Percentiles rank a stretch among this genome's conserved stretches.
Evolutionary conservation across 1,284 basidiomycete species (phyloP).

Genomic region (Hortiboletus rubellus): DNA sequence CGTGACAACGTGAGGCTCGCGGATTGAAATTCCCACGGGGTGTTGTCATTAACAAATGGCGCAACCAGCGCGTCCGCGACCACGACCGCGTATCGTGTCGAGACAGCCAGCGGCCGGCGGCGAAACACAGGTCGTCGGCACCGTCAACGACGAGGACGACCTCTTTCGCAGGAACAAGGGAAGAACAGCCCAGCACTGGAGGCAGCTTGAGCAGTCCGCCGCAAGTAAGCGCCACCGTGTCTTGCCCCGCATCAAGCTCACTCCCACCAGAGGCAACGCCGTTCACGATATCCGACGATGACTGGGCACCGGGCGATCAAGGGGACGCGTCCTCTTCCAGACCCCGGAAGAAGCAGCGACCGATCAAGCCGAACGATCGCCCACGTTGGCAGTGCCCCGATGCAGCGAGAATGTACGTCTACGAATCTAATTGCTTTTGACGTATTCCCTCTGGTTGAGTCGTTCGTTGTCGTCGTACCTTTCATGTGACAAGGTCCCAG

Average conservation of each 20-base stretch:
- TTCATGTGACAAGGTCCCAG: neutral
- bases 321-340: slow-evolving; percentile 30
- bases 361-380: slow-evolving; percentile 29
- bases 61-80: slow-evolving; percentile 43
- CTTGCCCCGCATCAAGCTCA: slow-evolving; percentile 12
- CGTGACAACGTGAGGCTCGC: slow-evolving; percentile 34
- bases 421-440: neutral
- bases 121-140: slow-evolving; percentile 21
- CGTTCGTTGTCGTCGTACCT: neutral
- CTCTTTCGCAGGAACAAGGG: slow-evolving; percentile 63
- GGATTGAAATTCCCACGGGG: slow-evolving; percentile 49
- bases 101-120: slow-evolving; percentile 15
- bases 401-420: slow-evolving; percentile 29
- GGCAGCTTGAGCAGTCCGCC: slow-evolving; percentile 50
- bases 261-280: slow-evolving; percentile 24
- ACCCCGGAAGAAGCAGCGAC: slow-evolving; percentile 42
- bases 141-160: slow-evolving; percentile 55
- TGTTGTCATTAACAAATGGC: slow-evolving; percentile 21
- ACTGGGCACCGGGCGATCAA: slow-evolving; percentile 28
- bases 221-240: slow-evolving; percentile 43
- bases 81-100: slow-evolving; percentile 50
- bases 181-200: slow-evolving; percentile 56
- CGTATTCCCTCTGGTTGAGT: neutral
- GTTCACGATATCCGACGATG: slow-evolving; percentile 15
- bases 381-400: slow-evolving; percentile 41